phyloP scores from a whole-genome alignment of 441 rosid genomes.

The Jatropha multifida region DNA sequence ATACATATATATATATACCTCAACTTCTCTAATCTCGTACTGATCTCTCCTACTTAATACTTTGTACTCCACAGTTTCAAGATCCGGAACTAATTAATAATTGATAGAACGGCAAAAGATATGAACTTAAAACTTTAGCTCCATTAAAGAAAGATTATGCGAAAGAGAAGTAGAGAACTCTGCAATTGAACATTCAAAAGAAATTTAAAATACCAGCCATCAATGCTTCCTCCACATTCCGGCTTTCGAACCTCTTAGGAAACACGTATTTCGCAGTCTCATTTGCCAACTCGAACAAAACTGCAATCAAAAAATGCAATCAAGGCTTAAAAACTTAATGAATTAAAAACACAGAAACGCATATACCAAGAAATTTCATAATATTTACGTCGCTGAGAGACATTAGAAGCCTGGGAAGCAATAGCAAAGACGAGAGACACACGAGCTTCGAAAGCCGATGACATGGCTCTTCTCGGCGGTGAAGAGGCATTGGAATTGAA shows the following conservation, averaged over 20 bases:
- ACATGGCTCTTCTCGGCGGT: conserved; percentile 43
- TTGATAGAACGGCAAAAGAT: background rate
- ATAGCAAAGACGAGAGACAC: conserved; percentile 77
- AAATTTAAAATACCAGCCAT: conserved; percentile 42
- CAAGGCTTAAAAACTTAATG: background rate
- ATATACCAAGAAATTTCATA: background rate
- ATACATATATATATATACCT: conserved; percentile 41
- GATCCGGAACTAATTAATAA: conserved; percentile 64
- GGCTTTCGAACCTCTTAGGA: conserved; percentile 65
- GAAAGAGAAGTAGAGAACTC: too few relatives aligned
- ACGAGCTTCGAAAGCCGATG: conserved; percentile 67
- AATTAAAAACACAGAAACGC: too few relatives aligned
- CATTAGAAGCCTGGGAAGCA: conserved; percentile 59
- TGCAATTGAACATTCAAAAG: background rate
- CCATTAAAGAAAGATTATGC: background rate
- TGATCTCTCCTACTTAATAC: conserved; percentile 51
- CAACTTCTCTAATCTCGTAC: conserved; percentile 82
- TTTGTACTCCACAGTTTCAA: conserved; percentile 68
- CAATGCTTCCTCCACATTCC: conserved; percentile 74
- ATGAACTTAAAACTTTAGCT: background rate
- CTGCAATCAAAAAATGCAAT: conserved; percentile 30
- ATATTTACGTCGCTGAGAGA: conserved; percentile 80
- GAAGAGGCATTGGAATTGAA: conserved; percentile 35
- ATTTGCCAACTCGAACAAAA: conserved; percentile 57
- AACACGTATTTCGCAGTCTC: conserved; percentile 71